Evolutionary conservation across 2,329 filamentous ascomycete genomes (phyloP).

Genomic region (Xylaria multiplex): DNA sequence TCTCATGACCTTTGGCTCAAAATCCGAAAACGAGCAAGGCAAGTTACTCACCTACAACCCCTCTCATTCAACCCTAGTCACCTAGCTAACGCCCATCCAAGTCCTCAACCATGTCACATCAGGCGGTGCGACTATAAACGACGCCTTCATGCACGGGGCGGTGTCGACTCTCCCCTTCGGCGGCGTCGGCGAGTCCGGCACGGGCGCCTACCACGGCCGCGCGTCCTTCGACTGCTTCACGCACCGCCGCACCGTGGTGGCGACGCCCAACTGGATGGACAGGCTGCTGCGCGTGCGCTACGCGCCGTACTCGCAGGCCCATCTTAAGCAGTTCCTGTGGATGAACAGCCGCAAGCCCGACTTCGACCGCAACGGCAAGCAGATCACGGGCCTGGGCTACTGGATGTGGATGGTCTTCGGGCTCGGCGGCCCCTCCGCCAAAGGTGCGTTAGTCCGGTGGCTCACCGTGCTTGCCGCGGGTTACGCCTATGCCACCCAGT

Average conservation of each 20-base stretch:
- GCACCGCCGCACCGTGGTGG: conserved; percentile 63
- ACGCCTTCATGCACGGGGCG: conserved; percentile 74
- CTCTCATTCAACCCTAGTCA: conserved; percentile 25
- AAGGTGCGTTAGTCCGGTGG: conserved; percentile 65
- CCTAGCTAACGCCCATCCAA: conserved; percentile 15
- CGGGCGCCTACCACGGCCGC: conserved; percentile 80
- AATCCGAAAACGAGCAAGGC: conserved; percentile 80
- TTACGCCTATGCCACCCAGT: conserved; percentile 48
- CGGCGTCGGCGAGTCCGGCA: conserved; percentile 82
- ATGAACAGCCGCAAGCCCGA: conserved; percentile 61
- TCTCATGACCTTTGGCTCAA: conserved; percentile 85
- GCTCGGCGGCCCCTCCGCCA: conserved; percentile 61
- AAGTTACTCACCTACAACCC: conserved; percentile 44
- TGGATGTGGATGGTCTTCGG: conserved; percentile 63
- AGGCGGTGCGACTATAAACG: conserved; percentile 74
- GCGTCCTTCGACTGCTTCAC: conserved; percentile 71
- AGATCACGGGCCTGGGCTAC: conserved; percentile 62
- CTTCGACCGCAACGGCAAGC: conserved; percentile 70
- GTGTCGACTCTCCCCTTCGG: conserved; percentile 81
- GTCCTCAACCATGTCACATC: conserved; percentile 72
- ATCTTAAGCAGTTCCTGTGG: conserved; percentile 57
- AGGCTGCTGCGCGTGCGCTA: conserved; percentile 73
- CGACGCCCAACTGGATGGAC: conserved; percentile 75
- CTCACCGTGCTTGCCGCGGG: conserved; percentile 54
- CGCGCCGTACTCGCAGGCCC: conserved; percentile 65